Percentiles rank a stretch among this genome's conserved stretches.
Evolutionary conservation across 345 rosid species (phyloP).

Genomic region (Murraya paniculata): DNA sequence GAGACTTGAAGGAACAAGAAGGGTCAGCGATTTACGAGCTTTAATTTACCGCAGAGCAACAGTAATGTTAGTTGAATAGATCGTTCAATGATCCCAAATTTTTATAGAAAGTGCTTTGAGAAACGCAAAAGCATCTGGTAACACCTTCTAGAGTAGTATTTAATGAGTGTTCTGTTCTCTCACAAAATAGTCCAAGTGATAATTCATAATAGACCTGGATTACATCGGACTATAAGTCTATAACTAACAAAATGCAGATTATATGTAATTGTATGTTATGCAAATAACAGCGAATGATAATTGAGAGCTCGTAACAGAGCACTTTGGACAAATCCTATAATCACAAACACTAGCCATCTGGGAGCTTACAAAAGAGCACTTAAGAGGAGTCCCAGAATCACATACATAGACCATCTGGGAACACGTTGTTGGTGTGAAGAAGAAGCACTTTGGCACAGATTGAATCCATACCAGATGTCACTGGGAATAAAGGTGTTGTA

Average conservation of each 20-base stretch:
- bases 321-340: not conserved
- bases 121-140: not conserved
- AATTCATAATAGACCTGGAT: not conserved
- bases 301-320: not conserved
- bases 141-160: not conserved
- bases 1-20: too few species aligned
- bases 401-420: constrained; percentile 12
- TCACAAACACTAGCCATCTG: not conserved
- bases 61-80: too few species aligned
- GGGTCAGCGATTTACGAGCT: too few species aligned
- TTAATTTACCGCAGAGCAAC: not conserved
- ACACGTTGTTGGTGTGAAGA: constrained; percentile 21
- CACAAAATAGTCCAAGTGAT: not conserved
- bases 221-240: not conserved
- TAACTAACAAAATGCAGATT: not conserved
- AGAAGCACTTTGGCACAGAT: constrained; percentile 50
- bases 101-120: not conserved
- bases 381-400: constrained; percentile 29
- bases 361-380: constrained; percentile 24
- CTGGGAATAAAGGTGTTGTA: constrained; percentile 53
- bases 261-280: not conserved
- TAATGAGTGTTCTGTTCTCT: not conserved
- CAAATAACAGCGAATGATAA: not conserved
- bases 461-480: constrained; percentile 77
- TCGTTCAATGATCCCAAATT: not conserved